Evolutionary conservation across 192 early-diverging fungal species (phyloP).

Genomic region (Coemansia sp.): DNA sequence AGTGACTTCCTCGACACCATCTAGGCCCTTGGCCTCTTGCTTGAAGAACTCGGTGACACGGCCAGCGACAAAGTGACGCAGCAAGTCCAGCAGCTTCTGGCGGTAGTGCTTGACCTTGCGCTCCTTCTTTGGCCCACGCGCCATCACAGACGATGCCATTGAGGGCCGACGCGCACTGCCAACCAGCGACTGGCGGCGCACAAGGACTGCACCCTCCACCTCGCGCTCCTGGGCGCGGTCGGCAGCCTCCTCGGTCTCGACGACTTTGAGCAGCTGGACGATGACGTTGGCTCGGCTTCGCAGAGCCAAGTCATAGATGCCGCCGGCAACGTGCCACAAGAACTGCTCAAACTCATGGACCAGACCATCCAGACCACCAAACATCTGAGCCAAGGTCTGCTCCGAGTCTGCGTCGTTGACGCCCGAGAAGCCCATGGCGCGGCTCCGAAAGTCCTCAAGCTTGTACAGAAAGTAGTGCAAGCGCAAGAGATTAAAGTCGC

Average conservation of each 20-base stretch:
- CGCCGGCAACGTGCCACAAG: constrained; percentile 81
- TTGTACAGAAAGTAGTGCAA: constrained; percentile 88
- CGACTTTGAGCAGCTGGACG: constrained; percentile 91
- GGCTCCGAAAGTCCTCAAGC: constrained; percentile 85
- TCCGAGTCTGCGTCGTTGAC: constrained; percentile 72
- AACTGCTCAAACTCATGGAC: constrained; percentile 83
- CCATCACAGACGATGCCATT: constrained; percentile 16
- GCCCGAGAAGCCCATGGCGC: constrained; percentile 78
- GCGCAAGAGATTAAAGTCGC: constrained; percentile 71
- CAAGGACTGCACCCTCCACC: constrained; percentile 32
- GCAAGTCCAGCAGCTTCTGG: constrained; percentile 47
- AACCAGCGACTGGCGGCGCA: constrained; percentile 24
- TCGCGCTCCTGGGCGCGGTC: constrained; percentile 62
- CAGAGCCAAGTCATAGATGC: constrained; percentile 79
- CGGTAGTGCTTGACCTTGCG: constrained; percentile 47
- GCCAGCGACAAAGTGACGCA: constrained; percentile 34
- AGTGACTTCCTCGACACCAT: constrained; percentile 54
- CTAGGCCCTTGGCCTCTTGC: constrained; percentile 49
- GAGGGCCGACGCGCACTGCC: constrained; percentile 10
- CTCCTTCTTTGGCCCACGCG: constrained; percentile 33
- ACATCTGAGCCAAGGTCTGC: constrained; percentile 84
- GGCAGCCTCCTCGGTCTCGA: constrained; percentile 89
- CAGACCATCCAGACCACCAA: constrained; percentile 79
- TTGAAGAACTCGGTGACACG: constrained; percentile 61
- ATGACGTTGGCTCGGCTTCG: constrained; percentile 68